Evolutionary conservation across 2,329 filamentous ascomycete species (phyloP).

Genomic region (Colletotrichum chlorophyti): DNA sequence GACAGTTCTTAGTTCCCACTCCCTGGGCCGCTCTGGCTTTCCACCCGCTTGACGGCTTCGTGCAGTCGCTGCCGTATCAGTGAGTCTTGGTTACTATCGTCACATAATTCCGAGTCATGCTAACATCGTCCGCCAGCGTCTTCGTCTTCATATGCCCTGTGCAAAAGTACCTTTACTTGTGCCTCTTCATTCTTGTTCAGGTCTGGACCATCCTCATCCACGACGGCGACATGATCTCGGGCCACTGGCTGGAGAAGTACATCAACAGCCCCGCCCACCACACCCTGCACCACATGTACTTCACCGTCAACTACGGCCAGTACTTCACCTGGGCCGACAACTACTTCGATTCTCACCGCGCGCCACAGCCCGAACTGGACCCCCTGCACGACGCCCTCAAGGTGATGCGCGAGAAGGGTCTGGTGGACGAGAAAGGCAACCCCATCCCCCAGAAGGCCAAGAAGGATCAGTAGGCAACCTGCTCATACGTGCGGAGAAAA

Average conservation of each 20-base stretch:
- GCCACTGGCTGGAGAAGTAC: slow-evolving; percentile 52
- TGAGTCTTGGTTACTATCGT: too few species aligned
- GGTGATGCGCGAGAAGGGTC: slow-evolving; percentile 51
- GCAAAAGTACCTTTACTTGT: slow-evolving; percentile 52
- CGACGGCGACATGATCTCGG: slow-evolving; percentile 56
- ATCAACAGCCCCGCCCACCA: slow-evolving; percentile 57
- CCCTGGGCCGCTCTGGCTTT: slow-evolving; percentile 55
- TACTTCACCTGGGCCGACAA: slow-evolving; percentile 55
- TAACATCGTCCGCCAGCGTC: slow-evolving; percentile 38
- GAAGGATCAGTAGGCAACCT: slow-evolving; percentile 23
- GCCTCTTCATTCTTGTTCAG: slow-evolving; percentile 51
- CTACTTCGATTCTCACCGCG: slow-evolving; percentile 51
- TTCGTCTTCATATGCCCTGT: slow-evolving; percentile 53
- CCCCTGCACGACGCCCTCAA: slow-evolving; percentile 51
- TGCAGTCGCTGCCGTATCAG: slow-evolving; percentile 55
- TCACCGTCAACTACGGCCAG: slow-evolving; percentile 57
- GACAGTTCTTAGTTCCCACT: slow-evolving; percentile 46
- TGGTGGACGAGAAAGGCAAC: slow-evolving; percentile 51
- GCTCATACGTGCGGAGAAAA: not conserved
- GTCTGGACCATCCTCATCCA: slow-evolving; percentile 58
- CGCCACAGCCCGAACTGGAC: slow-evolving; percentile 50
- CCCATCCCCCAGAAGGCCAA: slow-evolving; percentile 42
- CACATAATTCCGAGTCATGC: not conserved
- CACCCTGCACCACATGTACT: slow-evolving; percentile 57
- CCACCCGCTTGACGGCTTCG: slow-evolving; percentile 53